Evolutionary conservation across 768 basidiomycete species (phyloP).

Genomic region (Panaeolus cyanescens): DNA sequence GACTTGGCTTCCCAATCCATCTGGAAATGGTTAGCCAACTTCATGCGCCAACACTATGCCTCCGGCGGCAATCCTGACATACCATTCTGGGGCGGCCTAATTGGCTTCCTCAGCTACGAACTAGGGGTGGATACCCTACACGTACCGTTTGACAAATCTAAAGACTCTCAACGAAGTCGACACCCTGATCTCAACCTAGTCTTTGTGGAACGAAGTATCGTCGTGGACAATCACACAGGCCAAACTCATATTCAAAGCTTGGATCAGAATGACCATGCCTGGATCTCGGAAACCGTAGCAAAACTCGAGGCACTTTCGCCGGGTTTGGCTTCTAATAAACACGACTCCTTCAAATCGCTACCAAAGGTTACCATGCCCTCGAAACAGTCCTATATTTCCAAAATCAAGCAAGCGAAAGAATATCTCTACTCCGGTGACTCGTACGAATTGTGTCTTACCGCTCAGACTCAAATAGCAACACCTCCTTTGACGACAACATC

Average conservation of each 20-base stretch:
- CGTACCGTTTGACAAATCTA: conserved; percentile 36
- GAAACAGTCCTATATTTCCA: conserved; percentile 60
- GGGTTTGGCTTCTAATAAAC: not conserved
- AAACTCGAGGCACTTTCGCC: conserved; percentile 27
- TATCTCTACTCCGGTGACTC: conserved; percentile 82
- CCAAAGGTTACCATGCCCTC: conserved; percentile 53
- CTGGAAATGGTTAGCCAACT: conserved; percentile 76
- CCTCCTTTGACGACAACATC: conserved; percentile 29
- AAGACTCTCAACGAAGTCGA: conserved; percentile 4
- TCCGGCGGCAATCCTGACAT: conserved; percentile 48
- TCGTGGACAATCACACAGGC: conserved; percentile 57
- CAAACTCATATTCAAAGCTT: conserved; percentile 67
- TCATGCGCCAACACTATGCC: conserved; percentile 58
- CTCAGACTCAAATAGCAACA: conserved; percentile 60
- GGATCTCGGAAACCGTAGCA: conserved; percentile 51
- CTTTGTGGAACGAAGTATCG: conserved; percentile 78
- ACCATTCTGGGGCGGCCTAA: conserved; percentile 85
- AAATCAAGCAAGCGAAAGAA: conserved; percentile 72
- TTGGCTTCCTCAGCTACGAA: conserved; percentile 82
- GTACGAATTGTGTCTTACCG: conserved; percentile 92
- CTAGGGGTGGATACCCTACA: conserved; percentile 62
- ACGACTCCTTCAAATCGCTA: conserved; percentile 5
- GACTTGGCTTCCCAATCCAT: conserved; percentile 53
- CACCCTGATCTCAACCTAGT: conserved; percentile 77
- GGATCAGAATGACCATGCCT: conserved; percentile 54